Evolutionary conservation across 345 rosid species (phyloP), one percentile per base, ranked within the genome.

Genomic region (Salix purpurea): DNA sequence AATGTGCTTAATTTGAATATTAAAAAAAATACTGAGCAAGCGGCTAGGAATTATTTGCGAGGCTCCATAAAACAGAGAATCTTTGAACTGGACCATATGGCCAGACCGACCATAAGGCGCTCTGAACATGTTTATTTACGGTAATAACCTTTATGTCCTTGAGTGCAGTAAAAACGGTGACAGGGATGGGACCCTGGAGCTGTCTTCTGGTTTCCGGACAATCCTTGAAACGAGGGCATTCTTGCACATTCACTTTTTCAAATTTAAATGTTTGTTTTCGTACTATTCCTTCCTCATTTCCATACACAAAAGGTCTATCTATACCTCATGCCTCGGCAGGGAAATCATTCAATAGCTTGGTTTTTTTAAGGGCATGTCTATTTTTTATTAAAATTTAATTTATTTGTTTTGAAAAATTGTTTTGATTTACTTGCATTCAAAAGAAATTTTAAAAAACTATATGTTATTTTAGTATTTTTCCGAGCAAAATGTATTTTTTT

Each of bases 191-290:
- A 54, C 81, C 67, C 30, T 19, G 0, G 3, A 9, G 15, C 4
- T 72, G 81, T 78, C 76, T 30, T 72, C 76, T 72, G 0, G 50
- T 78, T 52, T 54, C 32, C 68, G 16, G 67, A 72, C 76, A 78
- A 19, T 40, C 75, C 70, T 34, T 34, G 36, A 77, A 70, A 65
- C 7, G 48, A 32, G 71, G 76, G 71, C 50, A 71, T 66, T 71
- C n/a, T 77, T 64, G 72, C 23, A 65, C 13, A 37, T 77, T 66
- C 50, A 16, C 6, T 19, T 2, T 26, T 8, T 68, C 6, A 28
- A 24, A 3, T 18, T 4, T 62, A 18, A 8, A 50, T 52, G 5
- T 18, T 26, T 16, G n/a, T 2, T 32, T 3, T 36, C n/a, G 4
- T 36, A 5, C 24, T 18, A 13, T 19, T 14, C 69, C 11, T 56